Conservation (phyloP, 306 rosid species). For the Fragaria iinumae region DNA sequence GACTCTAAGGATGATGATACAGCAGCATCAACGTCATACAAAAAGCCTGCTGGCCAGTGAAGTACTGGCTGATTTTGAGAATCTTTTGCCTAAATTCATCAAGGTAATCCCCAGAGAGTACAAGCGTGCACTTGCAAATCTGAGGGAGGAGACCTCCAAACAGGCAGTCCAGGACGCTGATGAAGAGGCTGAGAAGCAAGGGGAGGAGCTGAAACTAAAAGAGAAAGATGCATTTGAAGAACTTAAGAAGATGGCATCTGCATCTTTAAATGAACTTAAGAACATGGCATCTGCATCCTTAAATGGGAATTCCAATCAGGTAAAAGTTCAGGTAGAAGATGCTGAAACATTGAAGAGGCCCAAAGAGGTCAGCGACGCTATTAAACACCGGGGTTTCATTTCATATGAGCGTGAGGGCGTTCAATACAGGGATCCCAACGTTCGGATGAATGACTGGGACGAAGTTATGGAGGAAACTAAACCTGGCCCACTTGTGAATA, state of each 20-base stretch:
- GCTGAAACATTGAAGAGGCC: slow-evolving; percentile 63
- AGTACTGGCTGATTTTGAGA: slow-evolving; percentile 71
- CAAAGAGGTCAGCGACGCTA: slow-evolving; percentile 59
- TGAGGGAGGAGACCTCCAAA: slow-evolving; percentile 56
- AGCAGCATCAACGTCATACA: slow-evolving; percentile 97
- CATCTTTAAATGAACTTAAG: slow-evolving; percentile 77
- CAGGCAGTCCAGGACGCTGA: slow-evolving; percentile 36
- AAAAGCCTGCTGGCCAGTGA: slow-evolving; percentile 75
- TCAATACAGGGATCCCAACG: slow-evolving; percentile 83
- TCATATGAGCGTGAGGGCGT: slow-evolving; percentile 96
- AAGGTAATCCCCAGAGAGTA: slow-evolving; percentile 93
- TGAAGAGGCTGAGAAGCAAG: slow-evolving; percentile 41
- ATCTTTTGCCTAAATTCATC: slow-evolving; percentile 72
- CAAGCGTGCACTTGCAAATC: slow-evolving; percentile 68
- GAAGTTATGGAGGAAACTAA: slow-evolving; percentile 90
- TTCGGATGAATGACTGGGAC: slow-evolving; percentile 82
- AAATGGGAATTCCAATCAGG: slow-evolving; percentile 63
- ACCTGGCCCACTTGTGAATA: slow-evolving; percentile 92
- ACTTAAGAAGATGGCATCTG: slow-evolving; percentile 80
- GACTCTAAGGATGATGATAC: slow-evolving; percentile 83
- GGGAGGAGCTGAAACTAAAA: slow-evolving; percentile 39
- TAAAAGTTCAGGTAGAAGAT: slow-evolving; percentile 28
- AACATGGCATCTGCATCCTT: slow-evolving; percentile 67
- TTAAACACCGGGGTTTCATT: slow-evolving; percentile 87
- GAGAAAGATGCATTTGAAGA: slow-evolving; percentile 91